Percentiles rank a stretch among this genome's conserved stretches.
phyloP scores from a whole-genome alignment of 2,329 filamentous ascomycete genomes.

The Allantophomopsis lycopodina region DNA sequence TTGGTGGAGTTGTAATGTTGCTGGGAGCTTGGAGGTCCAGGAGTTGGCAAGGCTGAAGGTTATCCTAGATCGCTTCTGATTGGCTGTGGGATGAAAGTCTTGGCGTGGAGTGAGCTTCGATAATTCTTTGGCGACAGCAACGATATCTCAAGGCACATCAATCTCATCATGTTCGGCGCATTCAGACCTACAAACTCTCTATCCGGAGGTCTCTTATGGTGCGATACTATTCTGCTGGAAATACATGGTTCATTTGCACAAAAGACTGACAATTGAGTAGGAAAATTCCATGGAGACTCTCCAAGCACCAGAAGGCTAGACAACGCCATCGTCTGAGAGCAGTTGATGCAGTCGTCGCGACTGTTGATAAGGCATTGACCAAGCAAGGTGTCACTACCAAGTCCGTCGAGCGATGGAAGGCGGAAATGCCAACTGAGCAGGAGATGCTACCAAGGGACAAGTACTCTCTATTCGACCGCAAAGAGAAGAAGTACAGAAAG shows the following conservation, averaged over 20 bases:
- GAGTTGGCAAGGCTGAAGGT: slow-evolving; percentile 1
- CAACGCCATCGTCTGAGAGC: slow-evolving; percentile 71
- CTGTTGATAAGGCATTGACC: slow-evolving; percentile 64
- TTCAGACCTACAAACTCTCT: slow-evolving; percentile 70
- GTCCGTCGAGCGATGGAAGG: slow-evolving; percentile 80
- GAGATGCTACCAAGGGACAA: slow-evolving; percentile 97
- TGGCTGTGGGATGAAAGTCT: slow-evolving; percentile 9
- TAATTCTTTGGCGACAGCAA: not conserved
- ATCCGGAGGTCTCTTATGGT: slow-evolving; percentile 74
- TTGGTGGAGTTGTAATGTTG: slow-evolving; percentile 8
- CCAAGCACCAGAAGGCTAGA: slow-evolving; percentile 76
- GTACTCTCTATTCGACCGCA: slow-evolving; percentile 95
- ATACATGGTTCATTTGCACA: too few relatives aligned
- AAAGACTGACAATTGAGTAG: slow-evolving; percentile 21
- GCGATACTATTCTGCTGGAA: slow-evolving; percentile 13
- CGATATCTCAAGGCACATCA: slow-evolving; percentile 3
- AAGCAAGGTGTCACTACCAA: slow-evolving; percentile 60
- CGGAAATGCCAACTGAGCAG: slow-evolving; percentile 86
- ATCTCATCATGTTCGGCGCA: slow-evolving; percentile 60
- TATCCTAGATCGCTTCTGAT: slow-evolving; percentile 7
- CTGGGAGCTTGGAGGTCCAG: slow-evolving; percentile 2
- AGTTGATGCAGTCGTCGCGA: slow-evolving; percentile 79
- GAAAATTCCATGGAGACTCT: slow-evolving; percentile 97
- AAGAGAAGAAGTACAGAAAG: slow-evolving; percentile 92
- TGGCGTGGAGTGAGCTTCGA: slow-evolving; percentile 8